These are phyloP conservation scores for Aspergillus sp. DNA, from an alignment of 2,329 filamentous ascomycete genomes.

Conservation along the genomic window DNA sequence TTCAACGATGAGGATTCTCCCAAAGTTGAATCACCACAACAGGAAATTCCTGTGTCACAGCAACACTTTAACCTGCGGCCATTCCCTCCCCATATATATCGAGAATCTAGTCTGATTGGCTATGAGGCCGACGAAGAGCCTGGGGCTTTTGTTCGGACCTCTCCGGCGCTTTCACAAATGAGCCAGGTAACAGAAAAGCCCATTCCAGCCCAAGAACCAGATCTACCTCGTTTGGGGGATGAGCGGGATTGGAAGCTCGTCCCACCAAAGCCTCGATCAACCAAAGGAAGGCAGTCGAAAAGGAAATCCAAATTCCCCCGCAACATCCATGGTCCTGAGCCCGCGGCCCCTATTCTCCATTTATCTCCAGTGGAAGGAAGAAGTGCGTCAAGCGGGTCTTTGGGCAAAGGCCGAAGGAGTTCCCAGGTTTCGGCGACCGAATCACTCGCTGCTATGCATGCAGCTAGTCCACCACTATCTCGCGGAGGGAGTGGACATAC, in stretches of 20 bases:
- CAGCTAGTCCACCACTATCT: slow-evolving; percentile 27
- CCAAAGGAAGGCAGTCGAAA: slow-evolving; percentile 10
- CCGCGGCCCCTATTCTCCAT: slow-evolving; percentile 20
- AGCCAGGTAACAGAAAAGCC: slow-evolving; percentile 27
- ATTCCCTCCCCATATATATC: slow-evolving; percentile 30
- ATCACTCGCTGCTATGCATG: slow-evolving; percentile 34
- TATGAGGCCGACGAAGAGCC: slow-evolving; percentile 32
- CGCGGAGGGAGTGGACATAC: slow-evolving; percentile 1
- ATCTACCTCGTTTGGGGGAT: slow-evolving; percentile 15
- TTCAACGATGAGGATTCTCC: slow-evolving; percentile 23
- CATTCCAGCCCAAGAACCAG: slow-evolving; percentile 14
- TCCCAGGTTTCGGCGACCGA: slow-evolving; percentile 31
- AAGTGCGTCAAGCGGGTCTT: slow-evolving; percentile 23
- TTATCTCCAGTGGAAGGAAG: slow-evolving; percentile 23
- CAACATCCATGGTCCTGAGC: slow-evolving; percentile 13
- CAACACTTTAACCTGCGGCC: slow-evolving; percentile 24
- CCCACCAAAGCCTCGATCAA: slow-evolving; percentile 8
- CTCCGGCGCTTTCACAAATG: slow-evolving; percentile 25
- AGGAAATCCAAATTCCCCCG: slow-evolving; percentile 11
- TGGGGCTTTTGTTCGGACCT: slow-evolving; percentile 13
- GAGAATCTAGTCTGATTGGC: slow-evolving; percentile 20
- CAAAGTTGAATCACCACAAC: slow-evolving; percentile 30
- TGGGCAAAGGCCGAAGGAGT: slow-evolving; percentile 12
- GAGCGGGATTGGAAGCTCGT: slow-evolving; percentile 31
- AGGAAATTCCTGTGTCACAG: slow-evolving; percentile 18